Evolutionary conservation across 2,329 filamentous ascomycete species (phyloP).

Genomic region (Rutstroemia sp.): DNA sequence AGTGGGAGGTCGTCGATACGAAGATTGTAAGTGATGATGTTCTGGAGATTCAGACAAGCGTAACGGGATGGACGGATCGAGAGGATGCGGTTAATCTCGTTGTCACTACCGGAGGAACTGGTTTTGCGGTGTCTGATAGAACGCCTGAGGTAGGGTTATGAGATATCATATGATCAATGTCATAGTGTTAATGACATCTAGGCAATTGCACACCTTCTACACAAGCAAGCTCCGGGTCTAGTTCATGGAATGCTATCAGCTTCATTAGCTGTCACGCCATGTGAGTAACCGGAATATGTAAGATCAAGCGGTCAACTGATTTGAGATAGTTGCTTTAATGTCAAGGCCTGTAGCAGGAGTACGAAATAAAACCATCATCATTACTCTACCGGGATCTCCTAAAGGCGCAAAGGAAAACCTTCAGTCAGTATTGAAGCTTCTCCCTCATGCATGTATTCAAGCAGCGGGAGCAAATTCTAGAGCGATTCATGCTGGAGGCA

Average conservation of each 20-base stretch:
- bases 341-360: constrained; percentile 87
- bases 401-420: constrained; percentile 95
- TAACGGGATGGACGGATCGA: constrained; percentile 68
- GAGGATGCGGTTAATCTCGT: constrained; percentile 63
- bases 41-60: constrained; percentile 63
- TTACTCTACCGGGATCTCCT: constrained; percentile 89
- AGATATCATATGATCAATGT: not conserved
- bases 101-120: constrained; percentile 85
- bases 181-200: constrained; percentile 30
- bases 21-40: constrained; percentile 76
- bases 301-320: constrained; percentile 18
- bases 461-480: constrained; percentile 78
- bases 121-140: constrained; percentile 76
- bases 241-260: constrained; percentile 92
- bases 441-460: constrained; percentile 92
- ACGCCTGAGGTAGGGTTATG: constrained; percentile 69
- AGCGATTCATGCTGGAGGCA: constrained; percentile 68
- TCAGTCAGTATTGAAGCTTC: constrained; percentile 76
- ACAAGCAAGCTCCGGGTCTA: constrained; percentile 80
- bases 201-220: constrained; percentile 72
- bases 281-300: constrained; percentile 42
- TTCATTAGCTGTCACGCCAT: constrained; percentile 81
- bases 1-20: constrained; percentile 63
- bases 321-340: constrained; percentile 79
- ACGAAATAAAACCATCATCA: constrained; percentile 69